These are phyloP conservation scores for Bryoerythrophyllum caledonicum DNA, from an alignment of 225 moss, liverwort and hornwort species.

Conservation along the genomic window DNA sequence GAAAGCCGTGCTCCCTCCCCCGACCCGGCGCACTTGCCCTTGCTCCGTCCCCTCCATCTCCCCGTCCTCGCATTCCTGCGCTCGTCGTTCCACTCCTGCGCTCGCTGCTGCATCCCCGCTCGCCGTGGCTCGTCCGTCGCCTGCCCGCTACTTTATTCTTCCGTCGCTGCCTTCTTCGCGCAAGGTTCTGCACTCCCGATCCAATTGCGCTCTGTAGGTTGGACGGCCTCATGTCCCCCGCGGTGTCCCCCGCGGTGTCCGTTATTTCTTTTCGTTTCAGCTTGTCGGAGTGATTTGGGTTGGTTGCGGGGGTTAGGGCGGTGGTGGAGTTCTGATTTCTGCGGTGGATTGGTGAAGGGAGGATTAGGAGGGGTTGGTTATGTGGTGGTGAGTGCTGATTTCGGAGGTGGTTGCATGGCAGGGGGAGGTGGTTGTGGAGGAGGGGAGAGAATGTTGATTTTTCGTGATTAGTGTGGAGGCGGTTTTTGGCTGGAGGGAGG, in stretches of 20 bases:
- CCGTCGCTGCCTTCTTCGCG: too few relatives aligned
- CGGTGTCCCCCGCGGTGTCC: too few relatives aligned
- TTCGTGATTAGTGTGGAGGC: not conserved
- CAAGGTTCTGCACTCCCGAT: not conserved
- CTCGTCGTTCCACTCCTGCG: too few relatives aligned
- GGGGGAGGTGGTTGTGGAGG: not conserved
- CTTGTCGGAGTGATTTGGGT: slow-evolving; percentile 1
- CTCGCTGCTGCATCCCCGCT: too few relatives aligned
- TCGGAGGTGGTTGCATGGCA: slow-evolving; percentile 5
- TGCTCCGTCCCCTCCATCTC: not conserved
- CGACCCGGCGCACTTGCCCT: too few relatives aligned
- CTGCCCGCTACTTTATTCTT: too few relatives aligned
- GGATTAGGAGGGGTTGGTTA: not conserved
- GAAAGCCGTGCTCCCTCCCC: not conserved
- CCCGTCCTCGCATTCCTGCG: not conserved
- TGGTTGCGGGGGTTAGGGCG: slow-evolving; percentile 24
- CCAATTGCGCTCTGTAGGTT: slow-evolving; percentile 18
- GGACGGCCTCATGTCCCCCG: not conserved
- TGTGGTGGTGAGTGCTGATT: not conserved
- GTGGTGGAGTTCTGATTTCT: not conserved
- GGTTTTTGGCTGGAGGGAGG: too few relatives aligned
- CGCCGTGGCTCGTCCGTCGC: too few relatives aligned
- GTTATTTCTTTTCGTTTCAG: too few relatives aligned
- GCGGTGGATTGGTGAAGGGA: not conserved
- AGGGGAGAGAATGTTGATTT: slow-evolving; percentile 10